Percentiles rank a stretch among this genome's conserved stretches.
These are phyloP conservation scores for Phytophthora pini DNA, from an alignment of 352 stramenopile genomes.

Conservation along the genomic window DNA sequence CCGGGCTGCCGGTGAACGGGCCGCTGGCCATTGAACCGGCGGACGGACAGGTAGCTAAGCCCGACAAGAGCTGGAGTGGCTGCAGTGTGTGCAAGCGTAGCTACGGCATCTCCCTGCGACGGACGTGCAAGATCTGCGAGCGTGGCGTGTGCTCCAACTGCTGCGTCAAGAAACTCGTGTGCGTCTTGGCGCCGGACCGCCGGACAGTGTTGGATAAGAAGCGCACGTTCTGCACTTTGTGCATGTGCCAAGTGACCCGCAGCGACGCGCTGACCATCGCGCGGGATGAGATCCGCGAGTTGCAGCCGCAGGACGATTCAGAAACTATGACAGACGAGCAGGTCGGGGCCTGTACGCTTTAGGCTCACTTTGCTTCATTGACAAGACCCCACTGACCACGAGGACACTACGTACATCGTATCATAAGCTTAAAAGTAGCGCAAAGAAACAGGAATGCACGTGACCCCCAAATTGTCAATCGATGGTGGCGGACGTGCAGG, in stretches of 20 bases:
- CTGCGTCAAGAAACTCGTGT: slow-evolving; percentile 48
- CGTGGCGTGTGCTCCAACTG: slow-evolving; percentile 39
- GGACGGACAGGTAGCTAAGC: background rate
- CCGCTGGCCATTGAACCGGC: slow-evolving; percentile 28
- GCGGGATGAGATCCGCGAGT: slow-evolving; percentile 36
- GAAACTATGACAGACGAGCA: slow-evolving; percentile 3
- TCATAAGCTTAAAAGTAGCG: slow-evolving; percentile 9
- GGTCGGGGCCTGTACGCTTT: too few species aligned
- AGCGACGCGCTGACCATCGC: slow-evolving; percentile 38
- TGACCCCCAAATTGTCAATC: slow-evolving; percentile 1
- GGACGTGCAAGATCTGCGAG: slow-evolving; percentile 38
- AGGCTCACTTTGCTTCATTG: background rate
- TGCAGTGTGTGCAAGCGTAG: slow-evolving; percentile 26
- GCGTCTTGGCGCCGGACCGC: slow-evolving; percentile 44
- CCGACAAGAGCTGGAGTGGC: slow-evolving; percentile 2
- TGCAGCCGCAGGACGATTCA: slow-evolving; percentile 27
- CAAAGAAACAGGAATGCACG: slow-evolving; percentile 17
- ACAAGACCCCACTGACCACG: slow-evolving; percentile 5
- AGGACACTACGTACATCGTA: slow-evolving; percentile 13
- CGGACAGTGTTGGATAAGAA: slow-evolving; percentile 44
- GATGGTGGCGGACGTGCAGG: background rate
- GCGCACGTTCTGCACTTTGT: slow-evolving; percentile 45
- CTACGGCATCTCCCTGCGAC: slow-evolving; percentile 19
- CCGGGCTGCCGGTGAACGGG: slow-evolving; percentile 26
- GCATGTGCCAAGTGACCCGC: slow-evolving; percentile 35